Evolutionary conservation across 306 rosid genomes (phyloP), one percentile per base, ranked within the genome.

Genomic region (Acacia melanoxylon): DNA sequence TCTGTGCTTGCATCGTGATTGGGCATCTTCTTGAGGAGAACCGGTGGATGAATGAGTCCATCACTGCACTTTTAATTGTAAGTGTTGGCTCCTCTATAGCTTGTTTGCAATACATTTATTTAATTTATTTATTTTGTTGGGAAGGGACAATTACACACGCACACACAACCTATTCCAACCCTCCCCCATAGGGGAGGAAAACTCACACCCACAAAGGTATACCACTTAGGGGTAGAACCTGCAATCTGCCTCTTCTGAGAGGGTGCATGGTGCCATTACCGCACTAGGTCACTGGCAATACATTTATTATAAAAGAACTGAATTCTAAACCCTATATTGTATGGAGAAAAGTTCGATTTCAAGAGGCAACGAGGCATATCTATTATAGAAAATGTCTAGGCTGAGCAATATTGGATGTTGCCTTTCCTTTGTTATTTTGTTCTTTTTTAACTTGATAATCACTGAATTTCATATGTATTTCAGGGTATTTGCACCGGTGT

Each of bases 11-110:
- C 87, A 93, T 96, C 80, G 96, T 96, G 61, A 77, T 96, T 62
- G 99, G 99, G 15, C 99, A 93, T 92, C 98, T 96, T 76, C 98
- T 96, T 4, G 99, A 96, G 97, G 99, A 96, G 94, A 91, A 88
- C 63, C 89, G 97, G 14, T 96, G 99, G 99, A 84, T 96, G 93
- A 96, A 96, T 66, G 99, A 96, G 70, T 96, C 99, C 4, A 96
- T 92, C 85, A 96, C 99, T 42, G 99, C 99, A 56, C 97, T 96
- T 83, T 35, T 92, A 73, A 93, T 96, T 70, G 99, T 96, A 86
- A 87, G 99, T 87, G 54, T 74, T 78, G 31, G 15, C 35, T 82
- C 52, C 40, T 14, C 79, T 80, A 22, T 42, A 31, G 22, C 78
- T 76, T 51, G 37, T 40, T 65, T 48, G 44, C 42, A 33, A 77